Percentiles rank a stretch among this genome's conserved stretches.
phyloP scores from a whole-genome alignment of 495 filamentous ascomycete genomes.

The Poronia punctata region DNA sequence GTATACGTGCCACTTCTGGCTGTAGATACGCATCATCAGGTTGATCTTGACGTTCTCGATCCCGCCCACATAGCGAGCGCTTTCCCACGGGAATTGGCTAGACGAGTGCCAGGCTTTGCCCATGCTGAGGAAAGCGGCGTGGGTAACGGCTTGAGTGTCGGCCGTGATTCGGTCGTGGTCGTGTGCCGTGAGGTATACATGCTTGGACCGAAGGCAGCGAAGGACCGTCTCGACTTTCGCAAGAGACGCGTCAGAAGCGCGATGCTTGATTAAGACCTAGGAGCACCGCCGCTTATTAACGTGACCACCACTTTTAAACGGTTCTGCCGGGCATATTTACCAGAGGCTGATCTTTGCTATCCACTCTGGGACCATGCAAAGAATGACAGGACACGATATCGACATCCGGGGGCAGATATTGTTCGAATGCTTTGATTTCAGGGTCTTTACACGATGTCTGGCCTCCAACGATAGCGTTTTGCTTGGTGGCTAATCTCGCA shows the following conservation, averaged over 20 bases:
- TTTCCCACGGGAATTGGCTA: constrained; percentile 92
- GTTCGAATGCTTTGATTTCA: constrained; percentile 89
- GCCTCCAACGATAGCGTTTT: constrained; percentile 88
- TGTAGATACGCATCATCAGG: constrained; percentile 91
- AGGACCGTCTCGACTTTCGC: constrained; percentile 72
- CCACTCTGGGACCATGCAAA: constrained; percentile 86
- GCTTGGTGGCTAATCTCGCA: constrained; percentile 66
- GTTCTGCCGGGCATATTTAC: constrained; percentile 34
- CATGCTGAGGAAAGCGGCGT: constrained; percentile 96
- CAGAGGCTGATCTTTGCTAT: constrained; percentile 79
- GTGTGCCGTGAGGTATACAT: constrained; percentile 77
- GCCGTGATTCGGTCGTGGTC: constrained; percentile 95
- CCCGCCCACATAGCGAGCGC: constrained; percentile 83
- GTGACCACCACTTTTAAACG: background rate
- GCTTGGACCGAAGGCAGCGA: constrained; percentile 70
- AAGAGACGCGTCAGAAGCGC: constrained; percentile 70
- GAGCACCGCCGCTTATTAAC: constrained; percentile 2
- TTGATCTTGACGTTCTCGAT: constrained; percentile 99
- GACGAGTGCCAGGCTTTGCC: constrained; percentile 93
- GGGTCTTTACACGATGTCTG: constrained; percentile 98
- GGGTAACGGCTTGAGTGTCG: constrained; percentile 95
- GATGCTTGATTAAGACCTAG: constrained; percentile 86
- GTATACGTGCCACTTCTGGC: constrained; percentile 99
- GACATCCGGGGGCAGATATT: constrained; percentile 78
- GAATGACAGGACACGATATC: constrained; percentile 96